Base-by-base conservation (phyloP, 2,329 filamentous ascomycete genomes). In the Phoma sp. region DNA sequence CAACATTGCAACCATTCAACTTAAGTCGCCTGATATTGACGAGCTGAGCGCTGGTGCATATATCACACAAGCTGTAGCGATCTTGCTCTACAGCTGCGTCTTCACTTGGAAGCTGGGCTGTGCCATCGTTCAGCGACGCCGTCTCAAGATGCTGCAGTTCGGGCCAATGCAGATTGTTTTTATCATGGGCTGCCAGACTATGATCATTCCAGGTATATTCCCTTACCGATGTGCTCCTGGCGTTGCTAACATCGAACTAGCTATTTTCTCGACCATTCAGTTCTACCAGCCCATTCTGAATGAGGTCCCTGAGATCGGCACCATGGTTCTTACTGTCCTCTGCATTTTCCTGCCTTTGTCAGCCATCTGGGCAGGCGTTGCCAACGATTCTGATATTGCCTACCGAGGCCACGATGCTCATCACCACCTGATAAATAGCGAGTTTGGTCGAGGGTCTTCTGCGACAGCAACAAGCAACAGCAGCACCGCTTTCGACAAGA, bases 131-230 rank as follows among this genome's bases (percentile, higher is more conserved):
- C 77, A 83, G 58, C 81, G 87, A 18, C 80, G 77, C 48, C 77
- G 76, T 61, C 75, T 89, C 55, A 84, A 85, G 1, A 77, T 88
- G 64, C 80, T 76, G 49, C 81, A 84, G 48, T 88, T 87, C 65
- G 84, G 85, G 9, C 83, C 85, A 1, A 85, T 89, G 79, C 84
- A 87, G 62, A 81, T 87, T 51, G 83, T 89, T 56, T 87, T 87
- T 68, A 81, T 88, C 63, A 87, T 88, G 81, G 84, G 85, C 40
- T 86, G 83, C 57, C 86, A 88, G 73, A 88, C 86, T 1, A 80
- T 90, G 78, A 66, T 86, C 28, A 77, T 89, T 57, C 87, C 87
- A 67, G 82, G 86, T 87, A 67, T 25, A 63, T 45, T 36, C 23
- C 29, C 29, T 25, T 15, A 11, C 4, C 12, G 4, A 4, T 34